A percentile compares a stretch with the other conserved stretches of the same genome.
Conservation (phyloP, 371 early-diverging fungal species). For the Mortierella sp. region DNA sequence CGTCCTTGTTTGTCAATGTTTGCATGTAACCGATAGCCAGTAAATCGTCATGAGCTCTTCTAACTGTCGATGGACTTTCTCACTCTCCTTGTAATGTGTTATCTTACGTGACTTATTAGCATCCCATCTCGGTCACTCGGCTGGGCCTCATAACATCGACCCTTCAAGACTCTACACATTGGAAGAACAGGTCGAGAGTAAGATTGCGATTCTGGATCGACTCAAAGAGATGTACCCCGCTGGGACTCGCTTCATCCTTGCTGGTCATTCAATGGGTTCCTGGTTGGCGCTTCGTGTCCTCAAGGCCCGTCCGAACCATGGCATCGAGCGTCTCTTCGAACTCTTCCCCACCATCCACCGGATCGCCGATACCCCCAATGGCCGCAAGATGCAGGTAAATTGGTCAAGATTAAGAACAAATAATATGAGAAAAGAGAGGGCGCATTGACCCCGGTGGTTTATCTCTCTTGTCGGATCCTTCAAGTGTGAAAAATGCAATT, state of each 20-base stretch:
- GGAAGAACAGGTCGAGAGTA: constrained; percentile 78
- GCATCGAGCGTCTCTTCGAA: constrained; percentile 73
- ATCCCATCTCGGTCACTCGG: constrained; percentile 71
- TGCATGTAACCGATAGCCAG: not conserved
- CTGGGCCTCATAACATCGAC: constrained; percentile 49
- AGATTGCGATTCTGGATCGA: constrained; percentile 73
- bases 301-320: constrained; percentile 68
- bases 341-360: constrained; percentile 87
- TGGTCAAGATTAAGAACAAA: not conserved
- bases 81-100: not conserved
- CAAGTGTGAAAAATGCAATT: not conserved
- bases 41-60: not conserved
- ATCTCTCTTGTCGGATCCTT: not conserved
- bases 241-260: constrained; percentile 70
- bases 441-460: not conserved
- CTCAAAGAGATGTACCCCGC: constrained; percentile 63
- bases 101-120: constrained; percentile 49
- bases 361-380: constrained; percentile 84
- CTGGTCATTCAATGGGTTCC: constrained; percentile 80
- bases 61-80: not conserved
- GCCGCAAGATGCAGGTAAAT: constrained; percentile 70
- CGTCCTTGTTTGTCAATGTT: not conserved
- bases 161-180: constrained; percentile 59
- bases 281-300: constrained; percentile 71
- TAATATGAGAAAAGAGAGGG: not conserved